A percentile compares a stretch with the other conserved stretches of the same genome.
phyloP scores from a whole-genome alignment of 805 yeast genomes.

The Myxozyma neotropica region DNA sequence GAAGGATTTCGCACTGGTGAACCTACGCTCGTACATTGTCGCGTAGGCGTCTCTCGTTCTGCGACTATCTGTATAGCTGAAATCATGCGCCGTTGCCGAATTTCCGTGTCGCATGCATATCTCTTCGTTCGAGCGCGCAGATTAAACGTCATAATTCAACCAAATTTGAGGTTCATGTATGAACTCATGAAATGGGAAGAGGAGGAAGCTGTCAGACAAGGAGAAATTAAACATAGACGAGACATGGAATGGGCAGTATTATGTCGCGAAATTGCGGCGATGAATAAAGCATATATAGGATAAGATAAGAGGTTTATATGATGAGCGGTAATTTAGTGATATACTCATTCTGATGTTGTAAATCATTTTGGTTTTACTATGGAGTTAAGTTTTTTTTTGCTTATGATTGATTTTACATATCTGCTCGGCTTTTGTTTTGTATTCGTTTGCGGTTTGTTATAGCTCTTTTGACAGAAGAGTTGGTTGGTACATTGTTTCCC shows the following conservation, averaged over 20 bases:
- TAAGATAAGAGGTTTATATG: no score
- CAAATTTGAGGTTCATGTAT: slow-evolving; percentile 87
- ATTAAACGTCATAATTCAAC: slow-evolving; percentile 90
- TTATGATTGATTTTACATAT: neutral
- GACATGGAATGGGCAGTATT: slow-evolving; percentile 87
- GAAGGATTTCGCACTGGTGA: slow-evolving; percentile 50
- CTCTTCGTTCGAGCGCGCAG: slow-evolving; percentile 86
- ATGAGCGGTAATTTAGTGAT: no score
- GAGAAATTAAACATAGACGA: slow-evolving; percentile 43
- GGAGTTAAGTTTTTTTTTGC: neutral
- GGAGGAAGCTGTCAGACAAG: slow-evolving; percentile 37
- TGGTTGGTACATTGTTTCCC: neutral
- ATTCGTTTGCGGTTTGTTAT: no score
- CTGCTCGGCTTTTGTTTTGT: no score
- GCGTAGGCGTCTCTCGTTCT: slow-evolving; percentile 93
- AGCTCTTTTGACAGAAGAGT: no score
- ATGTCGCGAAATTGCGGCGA: slow-evolving; percentile 76
- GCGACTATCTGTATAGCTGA: slow-evolving; percentile 97
- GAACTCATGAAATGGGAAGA: slow-evolving; percentile 78
- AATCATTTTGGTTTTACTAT: neutral
- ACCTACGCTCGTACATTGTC: slow-evolving; percentile 79
- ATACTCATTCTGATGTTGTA: neutral
- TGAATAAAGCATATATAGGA: slow-evolving; percentile 67
- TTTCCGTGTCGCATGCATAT: slow-evolving; percentile 77
- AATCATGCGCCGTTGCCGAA: slow-evolving; percentile 73